Evolutionary conservation across 139 green algal genomes (phyloP).

Genomic region (Picochlorum sp.): DNA sequence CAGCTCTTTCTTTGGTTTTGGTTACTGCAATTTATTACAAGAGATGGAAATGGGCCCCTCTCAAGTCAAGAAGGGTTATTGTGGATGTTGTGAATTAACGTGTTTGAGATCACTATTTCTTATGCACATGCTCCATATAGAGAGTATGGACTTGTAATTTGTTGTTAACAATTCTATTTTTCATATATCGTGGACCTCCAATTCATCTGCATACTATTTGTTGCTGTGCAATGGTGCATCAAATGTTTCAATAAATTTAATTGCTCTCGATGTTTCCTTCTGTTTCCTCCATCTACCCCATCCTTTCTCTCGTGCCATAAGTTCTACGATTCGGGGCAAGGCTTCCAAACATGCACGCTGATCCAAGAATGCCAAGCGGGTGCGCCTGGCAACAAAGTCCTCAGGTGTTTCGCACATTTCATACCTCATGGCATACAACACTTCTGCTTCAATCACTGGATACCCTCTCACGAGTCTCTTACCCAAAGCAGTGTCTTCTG

Average conservation of each 20-base stretch:
- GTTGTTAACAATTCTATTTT: too few species aligned
- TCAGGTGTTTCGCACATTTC: slow-evolving; percentile 83
- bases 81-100: slow-evolving; percentile 90
- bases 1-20: slow-evolving; percentile 68
- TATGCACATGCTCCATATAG: too few species aligned
- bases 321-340: slow-evolving; percentile 59
- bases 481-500: slow-evolving; percentile 55
- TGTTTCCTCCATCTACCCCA: slow-evolving; percentile 34
- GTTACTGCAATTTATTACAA: slow-evolving; percentile 92
- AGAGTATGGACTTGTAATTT: too few species aligned
- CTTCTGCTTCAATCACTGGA: slow-evolving; percentile 91
- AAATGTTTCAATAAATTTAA: slow-evolving; percentile 56
- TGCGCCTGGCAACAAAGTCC: slow-evolving; percentile 88
- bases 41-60: slow-evolving; percentile 85
- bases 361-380: slow-evolving; percentile 91
- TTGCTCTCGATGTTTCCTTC: slow-evolving; percentile 35
- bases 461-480: slow-evolving; percentile 70
- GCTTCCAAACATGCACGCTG: slow-evolving; percentile 53
- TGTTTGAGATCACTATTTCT: too few species aligned
- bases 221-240: slow-evolving; percentile 2
- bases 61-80: slow-evolving; percentile 90
- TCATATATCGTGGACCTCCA: neutral
- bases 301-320: slow-evolving; percentile 56
- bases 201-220: neutral
- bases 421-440: slow-evolving; percentile 47